Evolutionary conservation across 2,329 filamentous ascomycete species (phyloP).

Genomic region (Claviceps sp.): DNA sequence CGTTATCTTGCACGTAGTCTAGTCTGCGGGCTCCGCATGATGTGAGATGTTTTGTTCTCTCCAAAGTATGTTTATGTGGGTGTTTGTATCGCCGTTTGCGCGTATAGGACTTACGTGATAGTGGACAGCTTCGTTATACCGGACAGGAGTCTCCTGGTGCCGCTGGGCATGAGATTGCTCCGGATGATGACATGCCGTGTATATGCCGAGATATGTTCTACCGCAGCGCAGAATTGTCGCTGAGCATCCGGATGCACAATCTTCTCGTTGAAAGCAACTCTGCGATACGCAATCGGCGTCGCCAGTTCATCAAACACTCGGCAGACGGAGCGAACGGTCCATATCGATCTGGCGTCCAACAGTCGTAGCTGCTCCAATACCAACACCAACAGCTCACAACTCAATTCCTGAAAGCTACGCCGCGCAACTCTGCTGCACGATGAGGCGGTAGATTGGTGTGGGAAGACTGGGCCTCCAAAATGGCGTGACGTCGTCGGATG

Average conservation of each 20-base stretch:
- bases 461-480: background rate
- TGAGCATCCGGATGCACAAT: constrained; percentile 24
- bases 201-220: constrained; percentile 22
- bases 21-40: constrained; percentile 18
- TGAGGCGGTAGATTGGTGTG: background rate
- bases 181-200: constrained; percentile 28
- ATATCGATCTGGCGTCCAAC: constrained; percentile 14
- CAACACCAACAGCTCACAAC: constrained; percentile 1
- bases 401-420: background rate
- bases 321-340: constrained; percentile 23
- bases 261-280: constrained; percentile 22
- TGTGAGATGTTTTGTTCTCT: background rate
- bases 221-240: constrained; percentile 17
- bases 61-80: too few species aligned
- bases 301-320: constrained; percentile 24
- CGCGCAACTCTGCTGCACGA: background rate
- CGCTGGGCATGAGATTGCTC: constrained; percentile 25
- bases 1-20: constrained; percentile 20
- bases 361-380: constrained; percentile 2
- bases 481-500: background rate
- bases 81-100: too few species aligned
- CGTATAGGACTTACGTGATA: constrained; percentile 21
- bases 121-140: constrained; percentile 23
- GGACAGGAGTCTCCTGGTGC: constrained; percentile 22
- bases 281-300: constrained; percentile 29